Evolutionary conservation across 148 eudicot species (phyloP).

Genomic region (Talinum fruticosum): DNA sequence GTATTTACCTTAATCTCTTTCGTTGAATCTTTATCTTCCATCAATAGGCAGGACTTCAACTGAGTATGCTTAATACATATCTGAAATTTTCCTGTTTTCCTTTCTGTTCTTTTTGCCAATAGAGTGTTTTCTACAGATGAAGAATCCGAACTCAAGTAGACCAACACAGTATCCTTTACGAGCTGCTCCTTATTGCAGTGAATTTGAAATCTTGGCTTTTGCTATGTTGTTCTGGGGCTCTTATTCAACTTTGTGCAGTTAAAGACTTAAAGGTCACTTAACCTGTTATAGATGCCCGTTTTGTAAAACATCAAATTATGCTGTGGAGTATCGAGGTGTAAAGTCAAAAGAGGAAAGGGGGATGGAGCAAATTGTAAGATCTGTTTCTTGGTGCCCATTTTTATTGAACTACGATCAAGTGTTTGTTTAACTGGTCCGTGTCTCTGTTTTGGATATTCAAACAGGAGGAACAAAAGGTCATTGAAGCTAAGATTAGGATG

Average conservation of each 20-base stretch:
- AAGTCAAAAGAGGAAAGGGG: constrained; percentile 95
- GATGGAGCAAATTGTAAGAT: constrained; percentile 87
- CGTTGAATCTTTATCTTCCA: not conserved
- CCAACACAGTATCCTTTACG: constrained; percentile 93
- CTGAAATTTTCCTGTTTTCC: not conserved
- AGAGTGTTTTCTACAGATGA: constrained; percentile 99
- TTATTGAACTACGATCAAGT: constrained; percentile 3
- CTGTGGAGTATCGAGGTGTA: constrained; percentile 93
- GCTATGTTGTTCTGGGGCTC: not conserved
- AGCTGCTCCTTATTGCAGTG: constrained; percentile 3
- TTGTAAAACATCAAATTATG: constrained; percentile 88
- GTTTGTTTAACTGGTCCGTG: constrained; percentile 3
- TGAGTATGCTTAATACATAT: not conserved
- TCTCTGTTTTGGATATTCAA: constrained; percentile 12
- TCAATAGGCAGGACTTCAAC: not conserved
- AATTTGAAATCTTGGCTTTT: not conserved
- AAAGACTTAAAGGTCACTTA: constrained; percentile 32
- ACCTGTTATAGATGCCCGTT: constrained; percentile 83
- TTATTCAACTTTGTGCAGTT: not conserved
- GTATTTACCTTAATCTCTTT: constrained; percentile 32
- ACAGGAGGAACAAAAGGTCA: constrained; percentile 95
- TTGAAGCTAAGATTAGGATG: constrained; percentile 99
- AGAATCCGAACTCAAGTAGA: constrained; percentile 89
- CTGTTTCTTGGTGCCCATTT: not conserved
- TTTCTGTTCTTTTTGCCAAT: constrained; percentile 24